Evolutionary conservation across 768 basidiomycete species (phyloP).

Genomic region (Agaricus subrufescens): DNA sequence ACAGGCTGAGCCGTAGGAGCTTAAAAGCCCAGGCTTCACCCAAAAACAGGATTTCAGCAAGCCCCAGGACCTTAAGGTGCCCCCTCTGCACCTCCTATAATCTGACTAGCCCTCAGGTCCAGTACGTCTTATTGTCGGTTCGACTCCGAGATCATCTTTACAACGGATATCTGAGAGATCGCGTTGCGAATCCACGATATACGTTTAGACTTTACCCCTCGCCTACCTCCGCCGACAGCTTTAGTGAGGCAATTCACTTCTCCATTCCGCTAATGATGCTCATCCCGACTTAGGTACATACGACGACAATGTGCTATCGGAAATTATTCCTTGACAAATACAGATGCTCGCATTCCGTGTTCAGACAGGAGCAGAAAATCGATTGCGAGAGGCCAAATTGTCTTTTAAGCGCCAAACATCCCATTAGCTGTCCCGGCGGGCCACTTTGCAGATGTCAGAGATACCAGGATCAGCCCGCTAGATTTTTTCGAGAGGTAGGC

Average conservation of each 20-base stretch:
- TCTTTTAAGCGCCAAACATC: conserved; percentile 45
- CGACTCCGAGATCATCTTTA: conserved; percentile 2
- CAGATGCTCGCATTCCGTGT: conserved; percentile 54
- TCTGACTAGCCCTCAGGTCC: neutral
- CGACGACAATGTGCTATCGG: conserved; percentile 57
- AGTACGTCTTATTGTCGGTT: neutral
- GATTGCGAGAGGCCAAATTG: conserved; percentile 52
- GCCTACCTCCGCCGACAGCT: conserved; percentile 55
- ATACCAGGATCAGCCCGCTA: conserved; percentile 58
- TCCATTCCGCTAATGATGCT: conserved; percentile 14
- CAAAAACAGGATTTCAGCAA: conserved; percentile 7
- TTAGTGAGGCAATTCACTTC: conserved; percentile 23
- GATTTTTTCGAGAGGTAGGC: conserved; percentile 43
- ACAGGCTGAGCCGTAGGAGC: conserved; percentile 7
- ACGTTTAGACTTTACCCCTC: conserved; percentile 16
- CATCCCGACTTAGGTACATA: conserved; percentile 18
- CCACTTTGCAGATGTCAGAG: conserved; percentile 42
- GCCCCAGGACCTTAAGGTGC: conserved; percentile 2
- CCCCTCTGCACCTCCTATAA: neutral
- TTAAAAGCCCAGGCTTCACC: conserved; percentile 8
- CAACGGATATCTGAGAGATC: conserved; percentile 9
- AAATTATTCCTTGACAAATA: conserved; percentile 47
- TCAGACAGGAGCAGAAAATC: conserved; percentile 34
- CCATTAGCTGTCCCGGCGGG: conserved; percentile 34
- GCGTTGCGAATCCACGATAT: conserved; percentile 8